phyloP scores from a whole-genome alignment of 441 rosid genomes.

The Populus hybrid region DNA sequence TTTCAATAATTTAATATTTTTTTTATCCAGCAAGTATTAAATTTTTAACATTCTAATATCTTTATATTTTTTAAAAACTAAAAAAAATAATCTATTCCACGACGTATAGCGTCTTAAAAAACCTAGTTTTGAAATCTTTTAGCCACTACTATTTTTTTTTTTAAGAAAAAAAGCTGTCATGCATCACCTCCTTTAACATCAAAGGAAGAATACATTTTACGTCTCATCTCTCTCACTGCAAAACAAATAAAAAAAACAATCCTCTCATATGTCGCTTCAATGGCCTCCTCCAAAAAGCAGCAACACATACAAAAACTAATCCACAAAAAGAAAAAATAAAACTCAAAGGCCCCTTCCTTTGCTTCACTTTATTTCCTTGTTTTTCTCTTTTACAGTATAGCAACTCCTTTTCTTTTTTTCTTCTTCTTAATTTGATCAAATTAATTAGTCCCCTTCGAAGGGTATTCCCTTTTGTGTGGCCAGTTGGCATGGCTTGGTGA shows the following conservation, averaged over 20 bases:
- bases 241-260: not conserved
- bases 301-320: slow-evolving; percentile 13
- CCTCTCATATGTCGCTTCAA: slow-evolving; percentile 12
- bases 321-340: not conserved
- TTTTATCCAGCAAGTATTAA: not conserved
- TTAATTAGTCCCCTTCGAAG: not conserved
- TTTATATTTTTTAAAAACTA: too few relatives aligned
- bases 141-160: not conserved
- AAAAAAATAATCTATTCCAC: too few relatives aligned
- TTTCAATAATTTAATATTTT: too few relatives aligned
- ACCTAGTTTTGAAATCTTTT: not conserved
- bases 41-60: not conserved
- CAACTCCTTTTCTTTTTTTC: not conserved
- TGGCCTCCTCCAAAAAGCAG: slow-evolving; percentile 4
- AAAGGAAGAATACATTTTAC: not conserved
- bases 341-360: not conserved
- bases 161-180: not conserved
- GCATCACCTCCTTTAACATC: not conserved
- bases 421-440: not conserved
- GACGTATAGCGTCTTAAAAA: too few relatives aligned
- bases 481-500: slow-evolving; percentile 44
- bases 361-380: not conserved
- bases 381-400: not conserved
- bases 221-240: not conserved
- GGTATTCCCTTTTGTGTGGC: slow-evolving; percentile 6